Percentiles rank a stretch among this genome's conserved stretches.
Evolutionary conservation across 2,329 filamentous ascomycete genomes (phyloP).

Genomic region (Aspergillus phoenicis): DNA sequence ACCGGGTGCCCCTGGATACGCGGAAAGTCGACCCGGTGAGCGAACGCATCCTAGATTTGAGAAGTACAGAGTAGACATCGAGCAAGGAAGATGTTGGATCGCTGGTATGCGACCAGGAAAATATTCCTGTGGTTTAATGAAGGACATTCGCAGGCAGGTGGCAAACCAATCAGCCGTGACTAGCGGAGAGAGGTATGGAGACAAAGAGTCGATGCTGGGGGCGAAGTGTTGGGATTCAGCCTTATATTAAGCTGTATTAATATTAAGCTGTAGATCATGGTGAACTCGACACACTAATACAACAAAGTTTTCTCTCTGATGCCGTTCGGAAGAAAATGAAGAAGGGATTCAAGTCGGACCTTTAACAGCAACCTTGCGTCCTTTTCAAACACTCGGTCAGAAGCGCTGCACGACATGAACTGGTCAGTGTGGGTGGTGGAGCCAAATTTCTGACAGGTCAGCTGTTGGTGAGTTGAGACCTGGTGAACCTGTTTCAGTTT

Average conservation of each 20-base stretch:
- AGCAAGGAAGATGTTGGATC: no score
- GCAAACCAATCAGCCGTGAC: background rate
- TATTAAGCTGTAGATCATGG: background rate
- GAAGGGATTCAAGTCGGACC: no score
- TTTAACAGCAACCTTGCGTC: no score
- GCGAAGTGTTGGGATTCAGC: background rate
- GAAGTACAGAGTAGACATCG: no score
- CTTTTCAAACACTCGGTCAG: no score
- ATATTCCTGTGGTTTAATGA: background rate
- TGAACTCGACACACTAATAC: no score
- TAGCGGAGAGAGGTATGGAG: background rate
- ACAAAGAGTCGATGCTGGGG: background rate
- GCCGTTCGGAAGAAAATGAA: no score
- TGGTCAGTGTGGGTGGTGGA: background rate
- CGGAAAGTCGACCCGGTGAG: no score
- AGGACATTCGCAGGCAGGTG: background rate
- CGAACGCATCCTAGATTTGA: no score
- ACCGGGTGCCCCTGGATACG: no score
- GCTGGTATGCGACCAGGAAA: no score
- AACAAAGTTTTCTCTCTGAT: no score
- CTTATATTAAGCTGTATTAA: background rate
- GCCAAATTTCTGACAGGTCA: background rate
- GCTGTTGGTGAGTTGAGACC: background rate
- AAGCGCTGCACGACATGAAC: background rate
- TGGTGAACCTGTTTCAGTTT: background rate